These are phyloP conservation scores for Petunia hybrid DNA, from an alignment of 305 asterid genomes.

Conservation along the genomic window DNA sequence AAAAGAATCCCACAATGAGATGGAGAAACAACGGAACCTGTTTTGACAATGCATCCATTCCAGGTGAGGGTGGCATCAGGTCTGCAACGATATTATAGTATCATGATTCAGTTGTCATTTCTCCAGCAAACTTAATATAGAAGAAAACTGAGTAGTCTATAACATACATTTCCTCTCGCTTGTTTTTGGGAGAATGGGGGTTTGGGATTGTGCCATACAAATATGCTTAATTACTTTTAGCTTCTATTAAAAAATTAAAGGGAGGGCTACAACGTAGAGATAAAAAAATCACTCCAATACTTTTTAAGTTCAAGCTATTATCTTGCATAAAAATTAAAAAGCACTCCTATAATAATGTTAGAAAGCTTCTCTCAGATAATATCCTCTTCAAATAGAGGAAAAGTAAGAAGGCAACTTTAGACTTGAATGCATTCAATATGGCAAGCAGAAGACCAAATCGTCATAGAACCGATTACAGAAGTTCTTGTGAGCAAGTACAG, in stretches of 20 bases:
- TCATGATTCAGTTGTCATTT: constrained; percentile 33
- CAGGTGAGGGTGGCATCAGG: constrained; percentile 53
- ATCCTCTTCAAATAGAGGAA: neutral
- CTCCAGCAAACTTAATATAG: neutral
- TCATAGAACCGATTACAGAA: neutral
- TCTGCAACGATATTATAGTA: constrained; percentile 48
- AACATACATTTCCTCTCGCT: too few relatives aligned
- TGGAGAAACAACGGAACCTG: constrained; percentile 49
- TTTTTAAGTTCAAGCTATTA: neutral
- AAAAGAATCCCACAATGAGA: neutral
- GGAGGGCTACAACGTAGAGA: neutral
- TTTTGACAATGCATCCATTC: constrained; percentile 51
- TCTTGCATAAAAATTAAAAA: neutral
- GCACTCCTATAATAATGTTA: neutral
- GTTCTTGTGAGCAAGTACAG: neutral
- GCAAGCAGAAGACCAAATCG: constrained; percentile 11
- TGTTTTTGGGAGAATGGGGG: neutral
- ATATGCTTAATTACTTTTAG: neutral
- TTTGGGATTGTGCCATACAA: neutral
- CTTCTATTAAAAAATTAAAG: neutral
- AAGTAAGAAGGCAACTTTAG: neutral
- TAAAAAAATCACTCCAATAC: neutral
- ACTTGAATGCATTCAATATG: neutral
- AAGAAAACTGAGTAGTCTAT: neutral
- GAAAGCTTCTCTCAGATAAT: neutral